Conservation (phyloP, 495 filamentous ascomycete genomes). For the Daldinia grandis region DNA sequence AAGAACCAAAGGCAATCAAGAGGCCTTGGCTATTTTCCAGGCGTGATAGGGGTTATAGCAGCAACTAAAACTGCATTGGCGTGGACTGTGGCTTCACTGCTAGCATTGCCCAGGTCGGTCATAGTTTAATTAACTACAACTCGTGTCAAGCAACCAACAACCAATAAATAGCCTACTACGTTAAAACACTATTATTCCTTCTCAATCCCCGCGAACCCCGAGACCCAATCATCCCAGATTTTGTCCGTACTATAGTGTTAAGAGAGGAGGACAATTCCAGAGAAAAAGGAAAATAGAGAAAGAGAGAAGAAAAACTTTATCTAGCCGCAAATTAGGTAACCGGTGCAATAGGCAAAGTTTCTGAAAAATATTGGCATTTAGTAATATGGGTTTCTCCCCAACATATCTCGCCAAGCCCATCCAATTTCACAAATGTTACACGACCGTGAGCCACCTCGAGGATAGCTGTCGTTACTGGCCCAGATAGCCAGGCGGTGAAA, state of each 20-base stretch:
- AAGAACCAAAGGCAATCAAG: too few species aligned
- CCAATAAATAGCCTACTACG: neutral
- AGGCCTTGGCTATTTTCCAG: too few species aligned
- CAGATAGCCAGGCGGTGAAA: neutral
- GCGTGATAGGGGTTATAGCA: too few species aligned
- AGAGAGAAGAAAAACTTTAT: neutral
- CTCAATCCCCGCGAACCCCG: neutral
- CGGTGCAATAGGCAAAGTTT: neutral
- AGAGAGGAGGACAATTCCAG: too few species aligned
- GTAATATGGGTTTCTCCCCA: neutral
- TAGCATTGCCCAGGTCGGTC: too few species aligned
- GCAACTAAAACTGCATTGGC: too few species aligned
- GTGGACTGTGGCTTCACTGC: too few species aligned
- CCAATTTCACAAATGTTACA: neutral
- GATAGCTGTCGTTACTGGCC: neutral
- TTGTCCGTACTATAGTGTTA: too few species aligned
- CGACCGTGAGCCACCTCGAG: neutral
- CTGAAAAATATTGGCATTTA: neutral
- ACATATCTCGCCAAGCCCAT: neutral
- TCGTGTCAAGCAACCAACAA: neutral
- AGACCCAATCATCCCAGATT: neutral
- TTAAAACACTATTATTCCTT: neutral
- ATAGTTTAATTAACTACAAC: neutral
- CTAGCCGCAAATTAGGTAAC: neutral
- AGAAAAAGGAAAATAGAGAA: too few species aligned